Percentiles rank a stretch among this genome's conserved stretches.
phyloP scores from a whole-genome alignment of 169 alveolate genomes.

The Perkinsus olseni region DNA sequence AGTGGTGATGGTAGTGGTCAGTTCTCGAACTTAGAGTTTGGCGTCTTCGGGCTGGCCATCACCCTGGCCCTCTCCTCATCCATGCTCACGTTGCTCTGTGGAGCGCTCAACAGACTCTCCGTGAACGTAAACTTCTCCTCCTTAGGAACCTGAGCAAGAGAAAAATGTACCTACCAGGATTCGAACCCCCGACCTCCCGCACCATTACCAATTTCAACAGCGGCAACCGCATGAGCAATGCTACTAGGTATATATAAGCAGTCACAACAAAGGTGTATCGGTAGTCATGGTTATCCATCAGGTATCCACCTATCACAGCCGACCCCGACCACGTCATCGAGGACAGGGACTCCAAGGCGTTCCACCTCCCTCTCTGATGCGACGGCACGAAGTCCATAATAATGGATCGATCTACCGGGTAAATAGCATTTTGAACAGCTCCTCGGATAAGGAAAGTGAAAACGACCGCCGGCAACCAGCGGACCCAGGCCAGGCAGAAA shows the following conservation, averaged over 20 bases:
- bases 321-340: conserved; percentile 42
- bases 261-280: conserved; percentile 34
- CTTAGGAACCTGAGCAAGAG: background rate
- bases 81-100: background rate
- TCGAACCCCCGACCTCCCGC: conserved; percentile 9
- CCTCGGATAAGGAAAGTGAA: conserved; percentile 28
- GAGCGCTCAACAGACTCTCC: background rate
- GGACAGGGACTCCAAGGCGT: conserved; percentile 30
- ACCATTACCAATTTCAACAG: conserved; percentile 16
- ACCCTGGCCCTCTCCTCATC: background rate
- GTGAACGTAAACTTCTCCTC: conserved; percentile 8
- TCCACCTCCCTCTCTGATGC: conserved; percentile 36
- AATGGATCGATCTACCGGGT: conserved; percentile 30
- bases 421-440: conserved; percentile 31
- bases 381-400: conserved; percentile 40
- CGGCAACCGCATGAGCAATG: conserved; percentile 22
- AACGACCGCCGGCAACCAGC: conserved; percentile 13
- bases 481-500: conserved; percentile 18
- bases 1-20: too few relatives aligned
- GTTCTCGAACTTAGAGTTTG: background rate
- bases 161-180: conserved; percentile 14
- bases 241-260: conserved; percentile 21
- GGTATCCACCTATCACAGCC: conserved; percentile 38
- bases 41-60: background rate
- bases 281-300: conserved; percentile 30